A percentile compares a stretch with the other conserved stretches of the same genome.
These are phyloP conservation scores for Mycena capillaripes DNA, from an alignment of 768 basidiomycete species.

Conservation along the genomic window DNA sequence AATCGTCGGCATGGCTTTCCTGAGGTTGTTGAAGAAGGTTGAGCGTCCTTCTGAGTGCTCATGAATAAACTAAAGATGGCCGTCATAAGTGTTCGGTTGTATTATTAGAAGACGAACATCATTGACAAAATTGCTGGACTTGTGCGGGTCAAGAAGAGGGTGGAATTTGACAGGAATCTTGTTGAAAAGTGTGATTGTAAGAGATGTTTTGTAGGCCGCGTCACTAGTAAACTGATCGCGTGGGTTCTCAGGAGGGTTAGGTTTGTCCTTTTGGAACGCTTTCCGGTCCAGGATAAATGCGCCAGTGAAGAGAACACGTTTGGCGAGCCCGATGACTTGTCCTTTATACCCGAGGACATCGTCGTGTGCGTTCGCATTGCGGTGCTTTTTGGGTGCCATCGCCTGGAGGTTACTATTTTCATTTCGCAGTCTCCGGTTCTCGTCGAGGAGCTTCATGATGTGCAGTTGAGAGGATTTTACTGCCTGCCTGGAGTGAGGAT, in stretches of 20 bases:
- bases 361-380: neutral
- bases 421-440: neutral
- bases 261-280: neutral
- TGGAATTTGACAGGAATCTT: neutral
- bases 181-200: neutral
- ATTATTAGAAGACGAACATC: neutral
- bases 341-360: neutral
- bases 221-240: neutral
- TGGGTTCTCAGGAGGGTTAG: neutral
- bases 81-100: neutral
- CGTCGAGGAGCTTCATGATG: neutral
- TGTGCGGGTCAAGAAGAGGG: neutral
- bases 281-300: neutral
- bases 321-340: neutral
- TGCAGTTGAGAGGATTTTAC: neutral
- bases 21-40: neutral
- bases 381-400: neutral
- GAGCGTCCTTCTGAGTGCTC: neutral
- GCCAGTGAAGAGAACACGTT: neutral
- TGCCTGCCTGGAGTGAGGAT: neutral
- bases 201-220: neutral
- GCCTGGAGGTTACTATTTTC: neutral
- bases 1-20: neutral
- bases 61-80: neutral
- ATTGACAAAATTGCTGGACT: neutral